These are phyloP conservation scores for Hondaea fermentalgiana DNA, from an alignment of 108 stramenopile species.

Conservation along the genomic window DNA sequence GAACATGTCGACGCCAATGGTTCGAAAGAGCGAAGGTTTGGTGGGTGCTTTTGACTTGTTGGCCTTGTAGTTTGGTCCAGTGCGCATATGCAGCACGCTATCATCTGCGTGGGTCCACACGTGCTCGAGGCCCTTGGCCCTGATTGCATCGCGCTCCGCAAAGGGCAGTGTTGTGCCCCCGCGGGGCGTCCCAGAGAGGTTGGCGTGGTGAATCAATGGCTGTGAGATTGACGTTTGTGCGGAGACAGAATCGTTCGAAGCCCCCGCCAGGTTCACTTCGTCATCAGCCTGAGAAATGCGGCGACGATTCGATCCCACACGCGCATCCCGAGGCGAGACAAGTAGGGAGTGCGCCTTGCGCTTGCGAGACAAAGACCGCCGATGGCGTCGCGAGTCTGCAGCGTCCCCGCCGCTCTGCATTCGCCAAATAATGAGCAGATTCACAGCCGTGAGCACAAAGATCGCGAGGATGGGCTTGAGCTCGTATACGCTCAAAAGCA, in stretches of 20 bases:
- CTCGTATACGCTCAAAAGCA: not conserved
- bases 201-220: not conserved
- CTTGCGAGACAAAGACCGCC: not conserved
- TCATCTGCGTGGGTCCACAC: not conserved
- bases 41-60: not conserved
- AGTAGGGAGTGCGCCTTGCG: not conserved
- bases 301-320: not conserved
- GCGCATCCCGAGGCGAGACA: not conserved
- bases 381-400: not conserved
- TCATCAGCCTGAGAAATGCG: no score
- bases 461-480: not conserved
- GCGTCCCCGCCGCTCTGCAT: not conserved
- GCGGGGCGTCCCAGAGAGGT: not conserved
- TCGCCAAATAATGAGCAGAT: not conserved
- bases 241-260: no score
- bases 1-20: conserved; percentile 2
- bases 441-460: not conserved
- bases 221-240: no score
- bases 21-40: not conserved
- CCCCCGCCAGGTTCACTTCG: not conserved
- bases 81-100: not conserved
- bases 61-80: not conserved
- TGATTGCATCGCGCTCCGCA: not conserved
- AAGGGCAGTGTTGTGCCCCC: not conserved
- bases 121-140: not conserved